Evolutionary conservation across 345 rosid species (phyloP).

Genomic region (Kandelia obovata): DNA sequence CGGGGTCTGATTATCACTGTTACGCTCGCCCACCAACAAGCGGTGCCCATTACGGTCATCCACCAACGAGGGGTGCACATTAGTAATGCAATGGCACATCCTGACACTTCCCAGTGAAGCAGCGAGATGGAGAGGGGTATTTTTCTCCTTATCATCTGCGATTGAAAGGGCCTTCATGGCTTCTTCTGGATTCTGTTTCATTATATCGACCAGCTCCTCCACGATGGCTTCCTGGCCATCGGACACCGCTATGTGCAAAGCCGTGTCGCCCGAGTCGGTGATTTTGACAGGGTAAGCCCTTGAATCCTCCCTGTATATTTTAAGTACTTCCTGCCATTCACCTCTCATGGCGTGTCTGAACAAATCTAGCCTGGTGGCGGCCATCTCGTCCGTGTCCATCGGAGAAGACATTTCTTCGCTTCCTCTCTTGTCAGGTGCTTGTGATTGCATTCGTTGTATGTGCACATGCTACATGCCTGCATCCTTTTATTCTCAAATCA

Average conservation of each 20-base stretch:
- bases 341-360: conserved; percentile 35
- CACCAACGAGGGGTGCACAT: neutral
- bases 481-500: no score
- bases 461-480: no score
- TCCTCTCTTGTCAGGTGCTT: no score
- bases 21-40: neutral
- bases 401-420: no score
- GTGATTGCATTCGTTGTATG: no score
- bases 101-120: neutral
- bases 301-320: neutral
- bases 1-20: conserved; percentile 17
- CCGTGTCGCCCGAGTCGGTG: conserved; percentile 38
- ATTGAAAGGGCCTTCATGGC: conserved; percentile 4
- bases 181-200: neutral
- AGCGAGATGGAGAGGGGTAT: neutral
- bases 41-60: neutral
- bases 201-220: conserved; percentile 7
- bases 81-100: neutral
- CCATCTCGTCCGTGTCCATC: no score
- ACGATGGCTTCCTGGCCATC: conserved; percentile 28
- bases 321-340: conserved; percentile 29
- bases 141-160: conserved; percentile 9
- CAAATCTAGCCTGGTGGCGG: no score
- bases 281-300: conserved; percentile 11
- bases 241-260: conserved; percentile 41